Evolutionary conservation across 148 eudicot species (phyloP).

Genomic region (Nepenthes mirabilis): DNA sequence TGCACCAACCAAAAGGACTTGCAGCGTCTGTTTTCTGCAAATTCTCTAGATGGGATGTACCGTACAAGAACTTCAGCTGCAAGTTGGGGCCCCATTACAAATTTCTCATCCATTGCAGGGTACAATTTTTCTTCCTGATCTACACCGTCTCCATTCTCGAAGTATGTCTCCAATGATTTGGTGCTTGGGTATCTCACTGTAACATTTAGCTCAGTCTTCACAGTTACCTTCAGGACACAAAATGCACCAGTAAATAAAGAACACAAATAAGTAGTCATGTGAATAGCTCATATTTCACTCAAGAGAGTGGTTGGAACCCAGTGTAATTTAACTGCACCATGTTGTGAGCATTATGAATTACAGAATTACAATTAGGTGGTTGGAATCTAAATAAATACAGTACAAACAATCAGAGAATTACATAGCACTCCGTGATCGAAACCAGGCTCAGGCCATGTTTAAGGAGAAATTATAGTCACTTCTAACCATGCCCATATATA

Average conservation of each 20-base stretch:
- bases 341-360: background rate
- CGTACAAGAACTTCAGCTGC: slow-evolving; percentile 37
- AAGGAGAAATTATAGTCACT: no score
- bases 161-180: slow-evolving; percentile 25
- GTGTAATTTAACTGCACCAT: background rate
- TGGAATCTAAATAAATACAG: no score
- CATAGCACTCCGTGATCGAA: no score
- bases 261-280: background rate
- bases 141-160: slow-evolving; percentile 6
- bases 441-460: no score
- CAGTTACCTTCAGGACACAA: slow-evolving; percentile 23
- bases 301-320: background rate
- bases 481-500: no score
- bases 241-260: background rate
- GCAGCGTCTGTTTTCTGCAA: slow-evolving; percentile 4
- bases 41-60: slow-evolving; percentile 21
- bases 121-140: slow-evolving; percentile 7
- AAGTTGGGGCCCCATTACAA: slow-evolving; percentile 39
- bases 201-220: slow-evolving; percentile 30
- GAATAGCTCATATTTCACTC: background rate
- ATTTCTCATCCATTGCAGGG: slow-evolving; percentile 39
- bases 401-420: no score
- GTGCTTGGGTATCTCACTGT: slow-evolving; percentile 40
- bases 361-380: no score
- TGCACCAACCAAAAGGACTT: slow-evolving; percentile 8